phyloP scores from a whole-genome alignment of 805 yeast species.

The Cyberlindnera xylosilytica region DNA sequence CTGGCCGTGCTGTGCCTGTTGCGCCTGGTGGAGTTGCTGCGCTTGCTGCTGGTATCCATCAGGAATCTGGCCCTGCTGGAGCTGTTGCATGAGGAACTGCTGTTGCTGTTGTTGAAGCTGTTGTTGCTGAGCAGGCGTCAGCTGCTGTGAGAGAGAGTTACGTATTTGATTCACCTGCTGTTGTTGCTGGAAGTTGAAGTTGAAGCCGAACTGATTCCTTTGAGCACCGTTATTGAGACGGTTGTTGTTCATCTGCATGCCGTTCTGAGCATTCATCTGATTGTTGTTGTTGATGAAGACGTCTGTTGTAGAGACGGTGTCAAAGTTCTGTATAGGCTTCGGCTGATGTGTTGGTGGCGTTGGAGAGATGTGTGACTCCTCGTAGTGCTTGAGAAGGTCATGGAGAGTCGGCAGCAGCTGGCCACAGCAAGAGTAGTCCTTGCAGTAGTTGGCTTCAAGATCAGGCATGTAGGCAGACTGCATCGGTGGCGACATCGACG shows the following conservation, averaged over 20 bases:
- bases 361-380: constrained; percentile 84
- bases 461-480: constrained; percentile 84
- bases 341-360: constrained; percentile 49
- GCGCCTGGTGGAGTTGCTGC: constrained; percentile 18
- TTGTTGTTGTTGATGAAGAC: constrained; percentile 61
- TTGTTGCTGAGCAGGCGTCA: constrained; percentile 5
- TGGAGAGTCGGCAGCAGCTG: constrained; percentile 88
- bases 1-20: constrained; percentile 12
- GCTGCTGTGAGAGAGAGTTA: constrained; percentile 15
- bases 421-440: constrained; percentile 96
- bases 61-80: constrained; percentile 14
- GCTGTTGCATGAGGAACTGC: constrained; percentile 14
- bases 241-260: constrained; percentile 21
- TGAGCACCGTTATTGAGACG: constrained; percentile 21
- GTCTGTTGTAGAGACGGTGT: constrained; percentile 89
- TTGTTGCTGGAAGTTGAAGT: constrained; percentile 7
- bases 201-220: constrained; percentile 24
- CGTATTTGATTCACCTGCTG: constrained; percentile 17
- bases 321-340: constrained; percentile 61
- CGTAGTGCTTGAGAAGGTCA: constrained; percentile 90
- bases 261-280: constrained; percentile 20
- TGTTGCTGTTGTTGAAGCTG: constrained; percentile 14
- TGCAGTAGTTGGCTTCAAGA: constrained; percentile 92
- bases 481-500: constrained; percentile 52
- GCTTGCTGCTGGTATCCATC: constrained; percentile 17